phyloP scores from a whole-genome alignment of 805 yeast species.

The Yarrowia deformans region DNA sequence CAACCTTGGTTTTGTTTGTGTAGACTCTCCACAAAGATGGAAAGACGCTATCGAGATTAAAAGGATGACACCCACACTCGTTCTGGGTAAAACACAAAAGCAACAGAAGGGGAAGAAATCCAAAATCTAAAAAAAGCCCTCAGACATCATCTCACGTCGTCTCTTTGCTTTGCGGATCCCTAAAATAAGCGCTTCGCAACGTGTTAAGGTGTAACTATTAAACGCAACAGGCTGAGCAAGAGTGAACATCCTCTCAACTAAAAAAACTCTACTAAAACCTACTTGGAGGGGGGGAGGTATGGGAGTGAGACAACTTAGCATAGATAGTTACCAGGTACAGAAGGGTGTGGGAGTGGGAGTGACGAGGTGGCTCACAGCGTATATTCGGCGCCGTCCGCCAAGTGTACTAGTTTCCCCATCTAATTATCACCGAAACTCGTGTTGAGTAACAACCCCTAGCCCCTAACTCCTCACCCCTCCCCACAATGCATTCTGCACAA shows the following conservation, averaged over 20 bases:
- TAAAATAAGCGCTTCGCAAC: constrained; percentile 19
- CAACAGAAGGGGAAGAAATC: neutral
- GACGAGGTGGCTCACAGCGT: neutral
- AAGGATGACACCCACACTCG: neutral
- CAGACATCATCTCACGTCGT: constrained; percentile 1
- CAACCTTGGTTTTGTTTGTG: neutral
- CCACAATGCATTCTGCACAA: constrained; percentile 30
- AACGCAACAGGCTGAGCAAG: constrained; percentile 30
- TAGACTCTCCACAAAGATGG: neutral
- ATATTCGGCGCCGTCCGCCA: too few relatives aligned
- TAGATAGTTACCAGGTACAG: neutral
- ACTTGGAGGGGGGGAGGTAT: neutral
- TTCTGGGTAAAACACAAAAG: constrained; percentile 10
- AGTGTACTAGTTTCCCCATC: neutral
- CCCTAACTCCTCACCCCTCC: constrained; percentile 32
- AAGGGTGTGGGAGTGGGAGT: too few relatives aligned
- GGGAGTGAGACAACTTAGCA: constrained; percentile 4
- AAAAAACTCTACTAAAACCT: constrained; percentile 1
- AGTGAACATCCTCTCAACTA: constrained; percentile 4
- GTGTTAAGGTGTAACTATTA: constrained; percentile 16
- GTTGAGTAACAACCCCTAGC: constrained; percentile 19
- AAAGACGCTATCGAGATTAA: neutral
- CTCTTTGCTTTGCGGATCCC: constrained; percentile 21
- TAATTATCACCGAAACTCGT: neutral
- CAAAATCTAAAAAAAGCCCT: constrained; percentile 16